Base-by-base conservation (phyloP, 352 stramenopile genomes). In the Bremia lactucae region DNA sequence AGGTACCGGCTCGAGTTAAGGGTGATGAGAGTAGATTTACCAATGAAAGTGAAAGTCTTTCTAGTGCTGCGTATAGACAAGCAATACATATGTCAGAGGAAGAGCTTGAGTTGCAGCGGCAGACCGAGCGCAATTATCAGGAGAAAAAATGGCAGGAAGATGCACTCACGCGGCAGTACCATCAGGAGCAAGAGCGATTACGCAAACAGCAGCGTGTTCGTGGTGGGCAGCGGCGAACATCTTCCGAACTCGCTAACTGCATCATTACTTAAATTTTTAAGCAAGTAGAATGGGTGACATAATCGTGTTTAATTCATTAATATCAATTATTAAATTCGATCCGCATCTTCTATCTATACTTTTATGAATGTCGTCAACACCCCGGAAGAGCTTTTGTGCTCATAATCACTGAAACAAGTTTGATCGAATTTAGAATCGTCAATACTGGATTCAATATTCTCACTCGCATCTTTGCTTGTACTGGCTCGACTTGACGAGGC, bases 91-190 rank as follows among this genome's bases (percentile, higher is more conserved):
- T 92, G 6, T 74, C 69, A 4, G 58, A 79, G 34, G 66, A 76
- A 26, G 69, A 86, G 6, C 45, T 91, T 4, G 72, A 83, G 33
- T 72, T 69, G 3, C 80, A 92, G 49, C 72, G 63, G 18, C 58
- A 85, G 21, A 72, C 74, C 2, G 74, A 79, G 39, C 46, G 40
- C 28, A 88, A 81, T 38, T 92, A 87, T 43, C 63, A 83, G n/a
- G 64, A 87, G 40, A 65, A 74, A 36, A 83, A 84, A 42, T 59
- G 55, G 25, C 59, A 76, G 21, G 33, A 73, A 4, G 70, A 79
- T 20, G 46, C 65, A 0, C 62, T 67, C 26, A 68, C 59, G 2
- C 53, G 34, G 29, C 58, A 68, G 23, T 60, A 64, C 20, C 59
- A 76, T 36, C 40, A 61, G 14, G 53, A 72, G 18, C 48, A 69